Conservation (phyloP, 2,329 filamentous ascomycete genomes). For the Hypoxylon sp. region DNA sequence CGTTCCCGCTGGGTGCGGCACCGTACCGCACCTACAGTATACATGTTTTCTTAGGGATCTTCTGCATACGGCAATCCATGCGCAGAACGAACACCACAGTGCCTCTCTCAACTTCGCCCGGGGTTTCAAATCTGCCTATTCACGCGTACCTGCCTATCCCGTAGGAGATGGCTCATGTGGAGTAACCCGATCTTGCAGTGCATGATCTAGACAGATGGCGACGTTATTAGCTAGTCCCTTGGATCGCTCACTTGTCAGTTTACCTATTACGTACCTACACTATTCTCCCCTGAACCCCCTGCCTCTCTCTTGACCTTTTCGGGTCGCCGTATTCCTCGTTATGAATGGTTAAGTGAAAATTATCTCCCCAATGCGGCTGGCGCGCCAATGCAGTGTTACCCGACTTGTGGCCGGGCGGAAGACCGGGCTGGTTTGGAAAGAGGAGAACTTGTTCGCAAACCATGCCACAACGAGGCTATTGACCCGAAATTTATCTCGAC, state of each 20-base stretch:
- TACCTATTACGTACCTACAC: constrained; percentile 8
- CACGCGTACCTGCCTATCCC: constrained; percentile 29
- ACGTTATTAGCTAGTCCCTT: constrained; percentile 22
- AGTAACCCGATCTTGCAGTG: constrained; percentile 52
- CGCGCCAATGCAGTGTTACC: constrained; percentile 37
- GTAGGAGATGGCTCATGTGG: constrained; percentile 38
- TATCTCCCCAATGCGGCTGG: constrained; percentile 26
- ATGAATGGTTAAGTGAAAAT: constrained; percentile 23
- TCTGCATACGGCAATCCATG: constrained; percentile 15
- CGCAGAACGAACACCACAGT: constrained; percentile 26
- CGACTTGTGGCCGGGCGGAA: constrained; percentile 27
- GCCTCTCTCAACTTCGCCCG: constrained; percentile 9
- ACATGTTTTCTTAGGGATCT: constrained; percentile 17
- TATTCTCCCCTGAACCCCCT: neutral
- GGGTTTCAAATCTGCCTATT: constrained; percentile 7
- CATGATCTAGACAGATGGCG: constrained; percentile 43
- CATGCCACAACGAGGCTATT: constrained; percentile 13
- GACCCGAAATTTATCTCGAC: constrained; percentile 11
- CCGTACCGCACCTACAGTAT: constrained; percentile 18
- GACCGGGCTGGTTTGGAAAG: constrained; percentile 7
- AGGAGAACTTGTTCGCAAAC: constrained; percentile 9
- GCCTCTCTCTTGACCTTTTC: constrained; percentile 1
- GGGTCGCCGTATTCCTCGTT: constrained; percentile 4
- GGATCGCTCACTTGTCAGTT: constrained; percentile 44
- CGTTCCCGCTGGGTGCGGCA: constrained; percentile 30